Evolutionary conservation across 1,139 yeast species (phyloP).

Genomic region (Yamadazyma friedrichii): DNA sequence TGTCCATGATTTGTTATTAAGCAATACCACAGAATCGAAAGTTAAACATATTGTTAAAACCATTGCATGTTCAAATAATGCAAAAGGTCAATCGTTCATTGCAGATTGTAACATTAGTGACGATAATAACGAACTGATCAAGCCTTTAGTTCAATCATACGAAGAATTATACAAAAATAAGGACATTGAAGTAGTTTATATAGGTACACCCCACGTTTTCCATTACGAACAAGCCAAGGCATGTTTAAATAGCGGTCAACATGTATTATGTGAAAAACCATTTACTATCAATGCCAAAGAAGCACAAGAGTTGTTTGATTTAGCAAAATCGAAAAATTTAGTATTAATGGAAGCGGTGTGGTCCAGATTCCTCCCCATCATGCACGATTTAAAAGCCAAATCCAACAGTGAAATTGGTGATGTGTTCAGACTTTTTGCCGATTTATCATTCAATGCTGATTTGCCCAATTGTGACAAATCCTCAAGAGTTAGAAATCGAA

Average conservation of each 20-base stretch:
- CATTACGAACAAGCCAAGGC: conserved; percentile 50
- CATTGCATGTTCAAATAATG: conserved; percentile 28
- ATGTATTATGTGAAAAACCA: conserved; percentile 64
- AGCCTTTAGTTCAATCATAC: conserved; percentile 21
- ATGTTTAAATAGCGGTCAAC: conserved; percentile 50
- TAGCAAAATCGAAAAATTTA: conserved; percentile 46
- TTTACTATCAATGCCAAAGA: conserved; percentile 52
- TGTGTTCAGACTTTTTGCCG: conserved; percentile 9
- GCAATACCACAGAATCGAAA: conserved; percentile 19
- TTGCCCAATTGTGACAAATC: conserved; percentile 6
- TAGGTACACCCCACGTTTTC: conserved; percentile 58
- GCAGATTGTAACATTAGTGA: conserved; percentile 2
- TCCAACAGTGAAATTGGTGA: conserved; percentile 36
- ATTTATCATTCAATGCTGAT: conserved; percentile 10
- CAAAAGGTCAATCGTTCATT: conserved; percentile 27
- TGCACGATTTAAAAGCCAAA: conserved; percentile 33
- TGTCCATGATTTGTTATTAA: conserved; percentile 33
- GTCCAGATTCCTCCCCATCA: conserved; percentile 61
- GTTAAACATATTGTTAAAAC: conserved; percentile 27
- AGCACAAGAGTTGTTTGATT: conserved; percentile 39
- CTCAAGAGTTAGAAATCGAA: conserved; percentile 38
- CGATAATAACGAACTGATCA: conserved; percentile 6
- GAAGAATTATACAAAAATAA: conserved; percentile 41
- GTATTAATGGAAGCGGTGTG: conserved; percentile 66
- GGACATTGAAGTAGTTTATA: conserved; percentile 51